phyloP scores from a whole-genome alignment of 1,139 yeast species.

The Debaryomyces psychrophilus region DNA sequence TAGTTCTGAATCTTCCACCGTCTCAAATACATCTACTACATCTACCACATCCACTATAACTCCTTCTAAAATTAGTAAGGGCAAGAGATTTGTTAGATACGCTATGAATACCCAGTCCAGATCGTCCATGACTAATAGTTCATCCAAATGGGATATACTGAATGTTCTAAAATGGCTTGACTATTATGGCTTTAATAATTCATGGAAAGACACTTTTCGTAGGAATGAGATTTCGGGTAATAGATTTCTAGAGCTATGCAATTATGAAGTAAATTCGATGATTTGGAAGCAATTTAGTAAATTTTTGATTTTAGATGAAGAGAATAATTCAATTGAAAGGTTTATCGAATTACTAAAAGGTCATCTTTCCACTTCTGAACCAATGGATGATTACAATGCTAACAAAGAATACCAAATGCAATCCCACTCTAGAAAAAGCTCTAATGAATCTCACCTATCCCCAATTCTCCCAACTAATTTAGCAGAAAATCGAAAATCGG shows the following conservation, averaged over 20 bases:
- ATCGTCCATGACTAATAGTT: conserved; percentile 23
- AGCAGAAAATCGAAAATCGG: conserved; percentile 36
- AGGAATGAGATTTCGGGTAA: conserved; percentile 64
- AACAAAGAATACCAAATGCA: conserved; percentile 14
- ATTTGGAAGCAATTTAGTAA: conserved; percentile 53
- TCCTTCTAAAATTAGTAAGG: conserved; percentile 36
- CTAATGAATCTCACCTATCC: conserved; percentile 24
- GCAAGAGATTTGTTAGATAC: conserved; percentile 46
- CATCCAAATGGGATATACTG: conserved; percentile 62
- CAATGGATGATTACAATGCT: conserved; percentile 10
- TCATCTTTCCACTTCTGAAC: conserved; percentile 22
- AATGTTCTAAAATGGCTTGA: conserved; percentile 73
- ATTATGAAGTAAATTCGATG: conserved; percentile 59
- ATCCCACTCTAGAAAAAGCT: conserved; percentile 24
- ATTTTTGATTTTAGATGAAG: conserved; percentile 40
- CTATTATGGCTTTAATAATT: conserved; percentile 63
- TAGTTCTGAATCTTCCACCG: conserved; percentile 41
- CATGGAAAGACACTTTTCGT: conserved; percentile 70
- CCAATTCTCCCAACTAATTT: conserved; percentile 14
- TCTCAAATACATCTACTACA: conserved; percentile 34
- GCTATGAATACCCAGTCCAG: conserved; percentile 44
- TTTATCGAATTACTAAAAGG: conserved; percentile 42
- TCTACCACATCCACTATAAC: conserved; percentile 29
- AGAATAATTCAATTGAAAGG: conserved; percentile 56
- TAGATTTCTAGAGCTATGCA: conserved; percentile 66